Evolutionary conservation across 2,329 filamentous ascomycete genomes (phyloP).

Genomic region (Sclerotinia sclerotiorum): DNA sequence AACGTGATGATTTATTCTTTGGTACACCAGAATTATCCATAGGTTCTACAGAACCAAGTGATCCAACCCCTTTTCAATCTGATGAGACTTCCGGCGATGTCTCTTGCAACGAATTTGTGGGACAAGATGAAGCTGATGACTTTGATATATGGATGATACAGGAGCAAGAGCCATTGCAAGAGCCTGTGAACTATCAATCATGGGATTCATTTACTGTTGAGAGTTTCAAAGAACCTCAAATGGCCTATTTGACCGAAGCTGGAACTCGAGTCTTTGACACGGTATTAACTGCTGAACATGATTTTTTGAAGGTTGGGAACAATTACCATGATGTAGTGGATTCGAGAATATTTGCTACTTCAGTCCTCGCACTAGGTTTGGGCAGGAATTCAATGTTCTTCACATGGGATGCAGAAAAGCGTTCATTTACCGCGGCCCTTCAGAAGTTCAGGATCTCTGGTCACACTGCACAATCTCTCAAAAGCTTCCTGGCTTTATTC

Average conservation of each 20-base stretch:
- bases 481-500: slow-evolving; percentile 45
- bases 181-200: slow-evolving; percentile 51
- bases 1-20: slow-evolving; percentile 36
- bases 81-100: slow-evolving; percentile 16
- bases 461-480: slow-evolving; percentile 51
- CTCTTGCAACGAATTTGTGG: slow-evolving; percentile 25
- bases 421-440: slow-evolving; percentile 53
- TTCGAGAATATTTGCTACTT: slow-evolving; percentile 51
- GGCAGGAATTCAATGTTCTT: slow-evolving; percentile 74
- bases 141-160: slow-evolving; percentile 51
- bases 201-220: slow-evolving; percentile 66
- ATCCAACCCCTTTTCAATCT: slow-evolving; percentile 20
- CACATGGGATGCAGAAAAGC: slow-evolving; percentile 53
- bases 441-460: slow-evolving; percentile 51
- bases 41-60: slow-evolving; percentile 23
- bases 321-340: slow-evolving; percentile 48
- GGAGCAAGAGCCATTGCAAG: slow-evolving; percentile 39
- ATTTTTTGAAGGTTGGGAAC: slow-evolving; percentile 45
- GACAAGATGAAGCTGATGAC: slow-evolving; percentile 34
- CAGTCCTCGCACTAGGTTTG: slow-evolving; percentile 64
- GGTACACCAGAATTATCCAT: slow-evolving; percentile 36
- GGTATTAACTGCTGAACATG: slow-evolving; percentile 48
- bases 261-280: slow-evolving; percentile 67
- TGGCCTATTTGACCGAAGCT: slow-evolving; percentile 66
- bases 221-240: slow-evolving; percentile 44